phyloP scores from a whole-genome alignment of 345 rosid genomes.

The Dimocarpus longan region DNA sequence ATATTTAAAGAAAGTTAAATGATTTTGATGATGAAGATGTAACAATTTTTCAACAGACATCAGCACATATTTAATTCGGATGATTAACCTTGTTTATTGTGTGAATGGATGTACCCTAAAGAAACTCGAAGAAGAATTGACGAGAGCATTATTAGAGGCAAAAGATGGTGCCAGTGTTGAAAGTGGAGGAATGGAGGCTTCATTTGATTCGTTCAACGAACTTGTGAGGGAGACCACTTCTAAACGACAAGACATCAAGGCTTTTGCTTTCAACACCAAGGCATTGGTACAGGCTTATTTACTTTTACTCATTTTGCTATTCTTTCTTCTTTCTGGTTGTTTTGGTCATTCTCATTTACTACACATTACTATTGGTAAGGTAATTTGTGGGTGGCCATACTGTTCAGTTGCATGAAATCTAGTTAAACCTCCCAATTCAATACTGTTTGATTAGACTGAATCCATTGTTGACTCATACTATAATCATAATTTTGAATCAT shows the following conservation, averaged over 20 bases:
- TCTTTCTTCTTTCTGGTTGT: background rate
- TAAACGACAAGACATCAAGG: slow-evolving; percentile 61
- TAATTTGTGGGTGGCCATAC: too few relatives aligned
- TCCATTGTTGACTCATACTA: too few relatives aligned
- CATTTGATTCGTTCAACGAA: slow-evolving; percentile 66
- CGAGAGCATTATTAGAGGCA: slow-evolving; percentile 70
- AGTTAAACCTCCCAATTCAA: too few relatives aligned
- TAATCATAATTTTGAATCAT: too few relatives aligned
- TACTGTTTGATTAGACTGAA: too few relatives aligned
- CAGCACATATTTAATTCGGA: slow-evolving; percentile 16
- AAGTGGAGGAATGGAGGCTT: slow-evolving; percentile 35
- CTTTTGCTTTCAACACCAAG: slow-evolving; percentile 80
- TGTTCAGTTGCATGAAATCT: too few relatives aligned
- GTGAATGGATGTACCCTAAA: slow-evolving; percentile 39
- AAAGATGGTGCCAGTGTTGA: slow-evolving; percentile 44
- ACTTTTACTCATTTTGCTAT: background rate
- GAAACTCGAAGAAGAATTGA: slow-evolving; percentile 77
- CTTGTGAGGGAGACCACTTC: slow-evolving; percentile 69
- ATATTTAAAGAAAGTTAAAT: too few relatives aligned
- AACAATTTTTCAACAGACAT: slow-evolving; percentile 19
- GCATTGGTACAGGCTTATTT: slow-evolving; percentile 57
- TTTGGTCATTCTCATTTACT: background rate
- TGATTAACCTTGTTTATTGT: slow-evolving; percentile 2
- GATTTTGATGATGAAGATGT: slow-evolving; percentile 7
- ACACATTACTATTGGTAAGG: background rate